Base-by-base conservation (phyloP, 192 early-diverging fungal species). In the Umbelopsis sp. region DNA sequence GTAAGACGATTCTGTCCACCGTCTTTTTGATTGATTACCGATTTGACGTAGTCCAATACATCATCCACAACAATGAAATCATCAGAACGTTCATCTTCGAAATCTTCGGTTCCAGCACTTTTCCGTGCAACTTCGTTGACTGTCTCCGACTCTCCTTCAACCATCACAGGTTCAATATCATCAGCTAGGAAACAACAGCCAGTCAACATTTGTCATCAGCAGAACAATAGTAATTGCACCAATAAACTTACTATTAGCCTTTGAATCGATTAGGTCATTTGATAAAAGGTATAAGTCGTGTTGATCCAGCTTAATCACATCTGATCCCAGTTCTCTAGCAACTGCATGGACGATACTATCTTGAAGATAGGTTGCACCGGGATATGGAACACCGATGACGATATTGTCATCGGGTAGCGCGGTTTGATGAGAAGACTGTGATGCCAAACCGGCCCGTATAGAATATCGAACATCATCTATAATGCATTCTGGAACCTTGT, bases 251-350 rank as follows among this genome's bases (percentile, higher is more conserved):
- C 56, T 32, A 12, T 10, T 11, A 5, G 31, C 16, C 17, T 32
- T 34, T 10, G 56, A 8, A 62, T 62, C 56, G 16, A 62, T 62
- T 26, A 62, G 20, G 44, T 81, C 81, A 7, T 75, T 43, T 4
- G 83, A 86, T n/a, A 87, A 78, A 11, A 78, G 73, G 49, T 90
- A 77, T 24, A 92, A 62, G 45, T 87, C 85, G 49, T 88, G 83
- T 11, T 83, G 76, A 69, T 93, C 92, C 44, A 93, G 66, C 0
- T 74, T 81, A 14, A 92, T 38, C 20, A 93, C 56, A 75, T 88
- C 87, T 31, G 92, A 90, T 9, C 72, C 75, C 1, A 84, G 32
- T 1, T 82, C 83, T 8, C 73, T 68, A 6, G 89, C 89, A 24
- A 82, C 45, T 6, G 78, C 81, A 41, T 80, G 71, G 1, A 70